These are phyloP conservation scores for Penicillium sp. DNA, from an alignment of 2,329 filamentous ascomycete genomes.

Conservation along the genomic window DNA sequence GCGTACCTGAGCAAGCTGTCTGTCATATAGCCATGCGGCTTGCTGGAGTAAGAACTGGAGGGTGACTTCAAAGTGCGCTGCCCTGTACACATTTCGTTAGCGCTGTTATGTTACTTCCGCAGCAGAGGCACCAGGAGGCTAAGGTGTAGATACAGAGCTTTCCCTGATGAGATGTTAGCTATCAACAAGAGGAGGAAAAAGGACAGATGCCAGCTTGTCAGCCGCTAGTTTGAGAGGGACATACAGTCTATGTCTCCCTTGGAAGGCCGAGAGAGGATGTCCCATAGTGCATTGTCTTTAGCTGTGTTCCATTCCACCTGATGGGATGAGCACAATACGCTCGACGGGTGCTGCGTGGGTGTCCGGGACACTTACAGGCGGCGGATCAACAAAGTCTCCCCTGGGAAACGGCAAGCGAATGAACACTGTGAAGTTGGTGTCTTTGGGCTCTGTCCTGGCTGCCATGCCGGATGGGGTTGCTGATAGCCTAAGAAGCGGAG, in stretches of 20 bases:
- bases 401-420: constrained; percentile 87
- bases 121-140: not conserved
- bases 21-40: constrained; percentile 89
- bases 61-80: constrained; percentile 77
- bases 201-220: not conserved
- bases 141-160: constrained; percentile 61
- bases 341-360: not conserved
- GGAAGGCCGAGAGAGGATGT: constrained; percentile 77
- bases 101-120: not conserved
- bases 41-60: constrained; percentile 89
- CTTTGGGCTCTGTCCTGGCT: constrained; percentile 1
- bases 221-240: constrained; percentile 4
- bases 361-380: constrained; percentile 61
- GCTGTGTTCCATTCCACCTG: constrained; percentile 84
- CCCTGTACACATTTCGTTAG: constrained; percentile 49
- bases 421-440: constrained; percentile 66
- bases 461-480: constrained; percentile 12
- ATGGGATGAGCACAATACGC: constrained; percentile 21
- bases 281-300: constrained; percentile 90
- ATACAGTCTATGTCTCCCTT: constrained; percentile 82
- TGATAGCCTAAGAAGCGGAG: constrained; percentile 2
- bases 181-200: constrained; percentile 3
- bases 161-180: constrained; percentile 58
- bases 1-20: constrained; percentile 84
- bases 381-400: constrained; percentile 86